Base-by-base conservation (phyloP, 2,329 filamentous ascomycete genomes). In the Diaporthe batatas region DNA sequence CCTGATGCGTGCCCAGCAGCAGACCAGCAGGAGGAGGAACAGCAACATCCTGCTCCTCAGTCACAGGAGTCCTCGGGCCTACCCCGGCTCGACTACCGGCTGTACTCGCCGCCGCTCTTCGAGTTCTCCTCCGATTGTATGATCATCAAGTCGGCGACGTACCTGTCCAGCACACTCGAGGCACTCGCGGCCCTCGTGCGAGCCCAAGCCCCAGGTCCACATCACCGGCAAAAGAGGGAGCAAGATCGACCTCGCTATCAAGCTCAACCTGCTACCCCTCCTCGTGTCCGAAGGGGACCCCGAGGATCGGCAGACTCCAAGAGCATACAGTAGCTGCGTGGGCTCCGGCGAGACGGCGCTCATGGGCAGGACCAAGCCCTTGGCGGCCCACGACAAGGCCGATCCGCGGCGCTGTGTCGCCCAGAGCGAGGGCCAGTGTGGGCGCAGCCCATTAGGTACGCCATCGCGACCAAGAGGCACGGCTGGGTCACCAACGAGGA, bases 371-470 rank as follows among this genome's bases (percentile, higher is more conserved):
- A 77, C 75, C 39, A 84, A 86, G 74, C 78, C 75, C n/a, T 84
- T 78, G 16, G 54, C 55, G 39, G 55, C 53, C 34, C 29, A 21
- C 32, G 62, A 36, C 8, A 25, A 16, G 8, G 70, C 18, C 34
- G 42, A 25, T 49, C 36, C 42, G 25, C 83, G 85, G 64, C 79
- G 79, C 68, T 89, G 84, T 75, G 82, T 83, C 3, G 86, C 90
- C n/a, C 86, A 89, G 78, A 87, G 83, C 72, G 88, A 90, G 79
- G 87, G 88, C 77, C 83, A 82, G 2, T 90, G 88, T 88, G 86
- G 86, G 84, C 80, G 71, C 84, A 86, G 73, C 81, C 83, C 1
- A 83, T 87, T 75, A 81, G 79, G 70, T 82, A 83, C 73, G 82
- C 82, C 4, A 80, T 84, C 51, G 75, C 76, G 36, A 76, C 76